These are phyloP conservation scores for Parascedosporium putredinis DNA, from an alignment of 2,329 filamentous ascomycete species.

Conservation along the genomic window DNA sequence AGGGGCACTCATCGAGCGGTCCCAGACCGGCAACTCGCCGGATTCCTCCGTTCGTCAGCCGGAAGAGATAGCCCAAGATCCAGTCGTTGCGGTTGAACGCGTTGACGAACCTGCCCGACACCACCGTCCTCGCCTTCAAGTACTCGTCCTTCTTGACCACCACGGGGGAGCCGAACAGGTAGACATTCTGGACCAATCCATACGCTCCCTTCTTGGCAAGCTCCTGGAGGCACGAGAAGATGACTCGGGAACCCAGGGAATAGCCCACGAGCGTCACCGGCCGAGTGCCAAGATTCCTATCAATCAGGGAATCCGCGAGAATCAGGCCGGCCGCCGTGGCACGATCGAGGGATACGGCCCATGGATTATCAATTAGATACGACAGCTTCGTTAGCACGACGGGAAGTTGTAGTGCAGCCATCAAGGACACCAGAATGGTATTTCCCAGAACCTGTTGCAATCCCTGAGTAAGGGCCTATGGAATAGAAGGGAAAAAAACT, in stretches of 20 bases:
- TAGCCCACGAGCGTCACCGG: constrained; percentile 93
- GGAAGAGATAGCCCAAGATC: constrained; percentile 94
- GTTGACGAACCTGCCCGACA: constrained; percentile 88
- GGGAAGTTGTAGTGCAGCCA: constrained; percentile 88
- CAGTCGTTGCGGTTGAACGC: constrained; percentile 92
- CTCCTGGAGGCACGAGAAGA: constrained; percentile 84
- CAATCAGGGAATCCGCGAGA: constrained; percentile 85
- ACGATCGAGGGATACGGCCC: constrained; percentile 90
- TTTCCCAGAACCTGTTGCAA: constrained; percentile 89
- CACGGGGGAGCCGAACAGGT: constrained; percentile 84
- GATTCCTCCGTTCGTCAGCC: constrained; percentile 85
- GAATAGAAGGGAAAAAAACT: too few relatives aligned
- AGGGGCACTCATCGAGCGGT: constrained; percentile 63
- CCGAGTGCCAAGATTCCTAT: constrained; percentile 80
- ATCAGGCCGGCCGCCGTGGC: constrained; percentile 84
- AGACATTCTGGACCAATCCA: constrained; percentile 88
- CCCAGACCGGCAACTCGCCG: constrained; percentile 78
- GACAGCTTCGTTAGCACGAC: constrained; percentile 86
- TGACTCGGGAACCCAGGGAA: constrained; percentile 82
- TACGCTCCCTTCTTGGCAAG: constrained; percentile 73
- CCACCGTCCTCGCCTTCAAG: constrained; percentile 66
- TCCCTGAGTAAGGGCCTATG: constrained; percentile 82
- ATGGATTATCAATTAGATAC: constrained; percentile 96
- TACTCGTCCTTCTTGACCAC: constrained; percentile 91
- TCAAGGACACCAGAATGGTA: constrained; percentile 77